A percentile compares a stretch with the other conserved stretches of the same genome.
These are phyloP conservation scores for Hamamelis virginiana DNA, from an alignment of 164 flowering plant species.

Conservation along the genomic window DNA sequence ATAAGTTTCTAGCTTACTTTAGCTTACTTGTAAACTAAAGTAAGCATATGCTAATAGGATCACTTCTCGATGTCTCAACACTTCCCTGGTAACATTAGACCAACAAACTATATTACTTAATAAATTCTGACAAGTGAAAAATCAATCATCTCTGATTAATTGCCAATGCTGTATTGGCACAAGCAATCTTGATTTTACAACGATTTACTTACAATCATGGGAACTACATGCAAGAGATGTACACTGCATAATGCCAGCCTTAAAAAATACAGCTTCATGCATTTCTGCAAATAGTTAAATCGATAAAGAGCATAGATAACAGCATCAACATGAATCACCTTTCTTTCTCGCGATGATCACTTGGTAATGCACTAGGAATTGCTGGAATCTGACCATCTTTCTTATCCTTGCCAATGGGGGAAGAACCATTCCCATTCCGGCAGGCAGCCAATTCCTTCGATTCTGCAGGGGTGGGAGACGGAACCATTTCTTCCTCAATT, in stretches of 20 bases:
- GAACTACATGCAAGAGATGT: too few species aligned
- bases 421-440: constrained; percentile 17
- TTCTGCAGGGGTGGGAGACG: constrained; percentile 13
- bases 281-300: not conserved
- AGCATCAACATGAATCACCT: not conserved
- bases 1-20: too few species aligned
- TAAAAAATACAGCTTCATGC: not conserved
- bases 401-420: constrained; percentile 15
- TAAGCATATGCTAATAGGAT: too few species aligned
- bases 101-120: too few species aligned
- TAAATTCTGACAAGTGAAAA: too few species aligned
- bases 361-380: constrained; percentile 9
- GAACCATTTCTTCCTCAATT: constrained; percentile 28
- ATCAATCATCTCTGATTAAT: too few species aligned
- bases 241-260: constrained; percentile 3
- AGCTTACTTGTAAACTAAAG: too few species aligned
- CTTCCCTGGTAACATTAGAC: too few species aligned
- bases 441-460: constrained; percentile 18
- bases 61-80: too few species aligned
- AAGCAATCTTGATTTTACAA: too few species aligned
- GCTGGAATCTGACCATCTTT: constrained; percentile 23
- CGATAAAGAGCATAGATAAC: not conserved
- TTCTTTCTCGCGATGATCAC: constrained; percentile 1
- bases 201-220: too few species aligned
- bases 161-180: too few species aligned